These are phyloP conservation scores for Pseudozyma sp. DNA, from an alignment of 1,284 basidiomycete genomes.

Conservation along the genomic window DNA sequence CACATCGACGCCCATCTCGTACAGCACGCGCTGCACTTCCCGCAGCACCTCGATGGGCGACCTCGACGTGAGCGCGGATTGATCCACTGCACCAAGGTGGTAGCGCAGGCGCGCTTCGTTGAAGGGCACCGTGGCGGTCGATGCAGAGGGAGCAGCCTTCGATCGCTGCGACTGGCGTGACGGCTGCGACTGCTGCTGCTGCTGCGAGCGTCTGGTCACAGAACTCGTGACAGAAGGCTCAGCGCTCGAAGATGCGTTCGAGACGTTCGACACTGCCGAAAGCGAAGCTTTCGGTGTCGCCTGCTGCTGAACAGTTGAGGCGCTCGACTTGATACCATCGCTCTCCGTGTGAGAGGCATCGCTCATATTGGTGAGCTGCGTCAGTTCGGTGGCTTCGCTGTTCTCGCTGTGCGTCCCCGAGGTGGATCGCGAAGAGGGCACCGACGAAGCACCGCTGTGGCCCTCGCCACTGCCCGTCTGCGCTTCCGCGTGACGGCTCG, in stretches of 20 bases:
- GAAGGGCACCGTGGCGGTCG: conserved; percentile 43
- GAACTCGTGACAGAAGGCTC: conserved; percentile 2
- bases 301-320: conserved; percentile 60
- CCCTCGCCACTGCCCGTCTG: conserved; percentile 32
- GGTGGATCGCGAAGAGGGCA: conserved; percentile 62
- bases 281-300: conserved; percentile 57
- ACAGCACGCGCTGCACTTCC: conserved; percentile 82
- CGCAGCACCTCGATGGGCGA: conserved; percentile 87
- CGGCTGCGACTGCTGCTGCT: conserved; percentile 21
- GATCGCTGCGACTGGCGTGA: conserved; percentile 13
- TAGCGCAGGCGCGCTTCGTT: conserved; percentile 77
- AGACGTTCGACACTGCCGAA: conserved; percentile 35
- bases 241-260: conserved; percentile 16
- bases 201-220: conserved; percentile 12
- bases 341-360: conserved; percentile 28
- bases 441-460: conserved; percentile 32
- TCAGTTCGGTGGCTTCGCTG: conserved; percentile 51
- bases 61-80: conserved; percentile 86
- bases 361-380: conserved; percentile 38
- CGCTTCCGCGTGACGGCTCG: conserved; percentile 29
- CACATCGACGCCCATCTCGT: conserved; percentile 90
- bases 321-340: conserved; percentile 55
- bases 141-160: conserved; percentile 2
- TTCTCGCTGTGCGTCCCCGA: conserved; percentile 66
- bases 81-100: conserved; percentile 93